A percentile compares a stretch with the other conserved stretches of the same genome.
Evolutionary conservation across 257 asterid genomes (phyloP).

Genomic region (Solanum arcanum): DNA sequence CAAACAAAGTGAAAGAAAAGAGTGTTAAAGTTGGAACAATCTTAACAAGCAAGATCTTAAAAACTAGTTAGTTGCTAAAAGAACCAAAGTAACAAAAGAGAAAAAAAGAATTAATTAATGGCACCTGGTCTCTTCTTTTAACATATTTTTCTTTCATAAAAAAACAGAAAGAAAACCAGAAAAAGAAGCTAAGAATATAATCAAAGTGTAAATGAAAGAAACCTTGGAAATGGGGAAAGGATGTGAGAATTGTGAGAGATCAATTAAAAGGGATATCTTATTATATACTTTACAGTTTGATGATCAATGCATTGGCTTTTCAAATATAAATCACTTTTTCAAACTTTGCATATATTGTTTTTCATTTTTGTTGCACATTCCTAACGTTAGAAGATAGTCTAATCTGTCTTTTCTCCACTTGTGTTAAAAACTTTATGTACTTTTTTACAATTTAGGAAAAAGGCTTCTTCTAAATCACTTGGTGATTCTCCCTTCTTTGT

Average conservation of each 20-base stretch:
- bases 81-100: not conserved
- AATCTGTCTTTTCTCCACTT: not conserved
- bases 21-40: not conserved
- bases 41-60: slow-evolving; percentile 2
- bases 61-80: not conserved
- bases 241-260: not conserved
- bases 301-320: not conserved
- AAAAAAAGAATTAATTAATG: not conserved
- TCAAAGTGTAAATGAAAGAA: not conserved
- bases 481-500: not conserved
- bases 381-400: not conserved
- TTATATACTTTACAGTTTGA: not conserved
- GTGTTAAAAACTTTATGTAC: not conserved
- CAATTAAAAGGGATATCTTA: not conserved
- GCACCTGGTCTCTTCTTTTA: not conserved
- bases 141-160: not conserved
- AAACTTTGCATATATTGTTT: not conserved
- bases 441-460: not conserved
- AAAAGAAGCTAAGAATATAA: slow-evolving; percentile 1
- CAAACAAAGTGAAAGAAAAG: not conserved
- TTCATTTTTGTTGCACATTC: not conserved
- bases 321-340: not conserved
- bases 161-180: not conserved
- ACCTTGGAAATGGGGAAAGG: slow-evolving; percentile 1
- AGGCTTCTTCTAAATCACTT: not conserved